phyloP scores from a whole-genome alignment of 148 eudicot genomes.

The Heliosperma pusillum region DNA sequence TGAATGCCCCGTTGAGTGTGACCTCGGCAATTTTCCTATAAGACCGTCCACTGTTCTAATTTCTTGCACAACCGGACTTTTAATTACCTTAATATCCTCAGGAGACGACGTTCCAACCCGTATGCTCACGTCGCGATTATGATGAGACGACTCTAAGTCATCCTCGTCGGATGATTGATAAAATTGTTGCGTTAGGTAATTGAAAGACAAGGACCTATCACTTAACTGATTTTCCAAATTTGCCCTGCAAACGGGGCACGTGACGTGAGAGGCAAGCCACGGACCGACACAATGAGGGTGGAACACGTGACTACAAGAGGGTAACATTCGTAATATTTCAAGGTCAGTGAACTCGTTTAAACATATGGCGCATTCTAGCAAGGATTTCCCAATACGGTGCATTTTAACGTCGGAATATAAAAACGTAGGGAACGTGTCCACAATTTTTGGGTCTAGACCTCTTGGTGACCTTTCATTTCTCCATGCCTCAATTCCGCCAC shows the following conservation, averaged over 20 bases:
- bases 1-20: slow-evolving; percentile 39
- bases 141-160: slow-evolving; percentile 24
- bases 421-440: slow-evolving; percentile 42
- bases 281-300: slow-evolving; percentile 44
- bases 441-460: slow-evolving; percentile 31
- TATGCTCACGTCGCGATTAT: slow-evolving; percentile 5
- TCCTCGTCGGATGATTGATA: slow-evolving; percentile 19
- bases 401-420: slow-evolving; percentile 40
- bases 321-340: slow-evolving; percentile 38
- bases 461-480: slow-evolving; percentile 7
- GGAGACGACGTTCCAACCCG: neutral
- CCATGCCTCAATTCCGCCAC: neutral
- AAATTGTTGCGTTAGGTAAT: slow-evolving; percentile 3
- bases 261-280: slow-evolving; percentile 40
- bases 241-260: slow-evolving; percentile 57
- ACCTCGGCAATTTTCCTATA: slow-evolving; percentile 26
- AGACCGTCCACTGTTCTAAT: slow-evolving; percentile 6
- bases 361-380: slow-evolving; percentile 54
- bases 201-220: neutral
- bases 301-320: slow-evolving; percentile 51
- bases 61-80: slow-evolving; percentile 19
- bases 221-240: slow-evolving; percentile 11
- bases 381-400: slow-evolving; percentile 31
- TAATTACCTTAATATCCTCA: neutral
- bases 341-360: slow-evolving; percentile 41